Base-by-base conservation (phyloP, 176 grass and related monocot species). In the Cenchrus americanus region DNA sequence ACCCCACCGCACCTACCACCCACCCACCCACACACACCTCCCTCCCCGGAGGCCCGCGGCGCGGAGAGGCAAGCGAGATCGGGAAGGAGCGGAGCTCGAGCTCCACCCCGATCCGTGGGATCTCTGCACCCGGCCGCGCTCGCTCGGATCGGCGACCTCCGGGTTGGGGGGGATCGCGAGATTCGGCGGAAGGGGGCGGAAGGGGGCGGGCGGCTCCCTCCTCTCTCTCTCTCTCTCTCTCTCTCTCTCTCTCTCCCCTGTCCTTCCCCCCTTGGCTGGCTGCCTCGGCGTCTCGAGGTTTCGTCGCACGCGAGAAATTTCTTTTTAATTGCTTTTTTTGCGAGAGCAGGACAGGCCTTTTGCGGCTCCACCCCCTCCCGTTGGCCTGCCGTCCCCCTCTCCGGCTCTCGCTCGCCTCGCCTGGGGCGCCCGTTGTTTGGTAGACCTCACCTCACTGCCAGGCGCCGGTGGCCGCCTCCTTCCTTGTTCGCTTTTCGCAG, bases 111-210 rank as follows among this genome's bases (percentile, higher is more conserved):
- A 86, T 90, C 83, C 61, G 61, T 30, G 69, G 88, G 69, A 83
- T 89, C 87, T 32, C 87, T 34, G 44, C 12, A 30, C 22, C 73
- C 60, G 15, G 57, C 66, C 23, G 73, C 34, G 42, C 4, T 18
- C 34, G 42, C 4, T 18, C 62, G 69, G 82, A 87, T 87, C 75
- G 75, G 65, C 80, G 7, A 62, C 84, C 84, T 62, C 9, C 68
- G 61, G 80, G 62, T 87, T 90, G 84, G 88, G 80, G 89, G 88
- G 80, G 89, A 90, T 87, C 80, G 75, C 84, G 84, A 66, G 84
- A 86, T 90, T 90, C 84, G 49, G 66, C 84, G 49, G 66, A 5
- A 57, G 34, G 34, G 34, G 34, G 27, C 19, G 37, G 46, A n/a
- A n/a, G n/a, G n/a, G n/a, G n/a, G n/a, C n/a, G n/a, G n/a, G n/a